Base-by-base conservation (phyloP, 768 basidiomycete species). In the Coprinopsis marcescibilis region DNA sequence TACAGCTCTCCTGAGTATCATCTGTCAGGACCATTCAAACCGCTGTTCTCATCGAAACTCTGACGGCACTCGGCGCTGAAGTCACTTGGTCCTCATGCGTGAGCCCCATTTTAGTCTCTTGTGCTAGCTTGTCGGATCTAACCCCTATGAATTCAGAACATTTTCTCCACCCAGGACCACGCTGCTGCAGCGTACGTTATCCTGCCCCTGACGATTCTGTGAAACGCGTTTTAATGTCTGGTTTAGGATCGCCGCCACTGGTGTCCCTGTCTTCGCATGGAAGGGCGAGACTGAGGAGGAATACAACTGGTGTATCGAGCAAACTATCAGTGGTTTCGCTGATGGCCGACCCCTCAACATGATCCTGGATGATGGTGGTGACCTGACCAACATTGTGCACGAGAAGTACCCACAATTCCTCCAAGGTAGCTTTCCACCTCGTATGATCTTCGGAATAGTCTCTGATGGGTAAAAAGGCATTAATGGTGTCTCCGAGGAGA, bases 211-310 rank as follows among this genome's bases (percentile, higher is more conserved):
- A 19, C 12, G 15, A 46, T 38, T 37, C 35, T 25, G 39, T 17
- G 20, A n/a, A n/a, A n/a, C n/a, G n/a, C n/a, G n/a, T n/a, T 37
- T 51, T 35, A 26, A 52, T 29, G 44, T 19, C 40, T 19, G 35
- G 21, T 29, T 49, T 58, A 91, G 89, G 55, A 97, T 97, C 54
- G 95, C 95, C 54, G 95, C 93, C 14, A 98, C 96, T 50, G 95
- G 95, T 56, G 89, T 98, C 46, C 96, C 96, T 55, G 96, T 98
- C 60, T 99, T 83, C 62, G 96, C 96, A 33, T 99, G 96, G 96
- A 99, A 99, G 75, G 96, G 96, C 47, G 96, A 99, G 76, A 94
- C 94, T 37, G 96, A 98, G 64, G 96, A 97, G 68, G 96, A 99
- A 65, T 98, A 97, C 71, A 62, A 69, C 55, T 99, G 96, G 96